A percentile compares a stretch with the other conserved stretches of the same genome.
Evolutionary conservation across 495 filamentous ascomycete species (phyloP).

Genomic region (Daldinia decipiens): DNA sequence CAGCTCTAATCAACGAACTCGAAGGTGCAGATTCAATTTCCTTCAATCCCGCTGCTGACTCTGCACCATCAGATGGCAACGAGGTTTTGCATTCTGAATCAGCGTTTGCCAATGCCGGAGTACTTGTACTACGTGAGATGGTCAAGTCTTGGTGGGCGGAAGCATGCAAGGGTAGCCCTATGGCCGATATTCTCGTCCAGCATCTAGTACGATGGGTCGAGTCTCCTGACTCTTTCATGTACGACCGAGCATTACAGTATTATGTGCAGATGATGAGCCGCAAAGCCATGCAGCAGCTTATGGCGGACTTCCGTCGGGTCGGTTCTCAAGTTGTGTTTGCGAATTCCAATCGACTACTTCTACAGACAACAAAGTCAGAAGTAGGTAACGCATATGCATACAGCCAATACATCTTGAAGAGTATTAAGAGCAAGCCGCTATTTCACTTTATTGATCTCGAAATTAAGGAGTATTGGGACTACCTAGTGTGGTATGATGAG

Average conservation of each 20-base stretch:
- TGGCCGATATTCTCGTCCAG: slow-evolving; percentile 98
- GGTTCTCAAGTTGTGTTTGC: slow-evolving; percentile 95
- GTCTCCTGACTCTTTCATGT: slow-evolving; percentile 88
- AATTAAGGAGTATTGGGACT: slow-evolving; percentile 99
- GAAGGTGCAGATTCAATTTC: slow-evolving; percentile 85
- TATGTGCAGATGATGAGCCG: slow-evolving; percentile 98
- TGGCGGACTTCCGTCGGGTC: slow-evolving; percentile 95
- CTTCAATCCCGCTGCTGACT: slow-evolving; percentile 80
- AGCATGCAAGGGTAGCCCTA: slow-evolving; percentile 86
- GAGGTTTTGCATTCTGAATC: slow-evolving; percentile 87
- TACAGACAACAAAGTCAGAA: slow-evolving; percentile 96
- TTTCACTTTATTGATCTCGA: slow-evolving; percentile 98
- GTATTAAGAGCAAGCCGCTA: slow-evolving; percentile 90
- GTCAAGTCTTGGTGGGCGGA: slow-evolving; percentile 98
- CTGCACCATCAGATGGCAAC: slow-evolving; percentile 57
- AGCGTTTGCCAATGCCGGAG: slow-evolving; percentile 90
- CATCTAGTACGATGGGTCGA: slow-evolving; percentile 98
- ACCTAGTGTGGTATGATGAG: slow-evolving; percentile 99
- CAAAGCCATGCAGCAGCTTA: slow-evolving; percentile 94
- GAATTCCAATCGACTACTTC: slow-evolving; percentile 83
- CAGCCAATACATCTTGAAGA: slow-evolving; percentile 95
- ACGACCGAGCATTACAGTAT: slow-evolving; percentile 94
- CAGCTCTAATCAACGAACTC: slow-evolving; percentile 95
- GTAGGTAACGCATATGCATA: slow-evolving; percentile 98
- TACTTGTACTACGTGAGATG: slow-evolving; percentile 93